Percentiles rank a stretch among this genome's conserved stretches.
Conservation (phyloP, 768 basidiomycete species). For the Russula sp. region DNA sequence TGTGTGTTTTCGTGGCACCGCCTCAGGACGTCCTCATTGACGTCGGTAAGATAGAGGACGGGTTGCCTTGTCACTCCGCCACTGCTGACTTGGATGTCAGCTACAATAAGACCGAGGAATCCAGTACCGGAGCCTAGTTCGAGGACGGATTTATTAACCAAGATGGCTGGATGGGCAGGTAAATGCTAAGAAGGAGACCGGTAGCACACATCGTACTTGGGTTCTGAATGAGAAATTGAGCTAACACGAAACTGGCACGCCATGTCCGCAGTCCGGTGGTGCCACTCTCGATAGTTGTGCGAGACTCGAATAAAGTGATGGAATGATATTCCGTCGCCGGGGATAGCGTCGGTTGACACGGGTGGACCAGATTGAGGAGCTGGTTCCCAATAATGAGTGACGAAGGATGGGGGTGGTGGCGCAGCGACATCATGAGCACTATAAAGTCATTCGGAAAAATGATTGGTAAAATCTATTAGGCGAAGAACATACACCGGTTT, state of each 20-base stretch:
- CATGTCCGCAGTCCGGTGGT: conserved; percentile 81
- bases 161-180: conserved; percentile 39
- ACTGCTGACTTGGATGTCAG: conserved; percentile 49
- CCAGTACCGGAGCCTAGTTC: conserved; percentile 77
- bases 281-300: conserved; percentile 67
- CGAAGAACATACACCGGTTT: conserved; percentile 36
- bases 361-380: neutral
- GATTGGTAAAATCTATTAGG: conserved; percentile 30
- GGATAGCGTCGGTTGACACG: neutral
- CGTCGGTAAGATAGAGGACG: conserved; percentile 50
- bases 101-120: conserved; percentile 65
- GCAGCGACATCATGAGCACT: conserved; percentile 27
- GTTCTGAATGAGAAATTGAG: conserved; percentile 56
- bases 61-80: conserved; percentile 13
- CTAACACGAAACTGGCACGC: conserved; percentile 66
- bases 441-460: conserved; percentile 27
- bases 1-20: conserved; percentile 58
- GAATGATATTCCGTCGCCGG: conserved; percentile 37
- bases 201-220: conserved; percentile 43
- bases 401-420: conserved; percentile 53
- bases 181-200: neutral
- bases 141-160: conserved; percentile 49
- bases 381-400: conserved; percentile 62
- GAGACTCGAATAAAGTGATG: conserved; percentile 68
- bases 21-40: conserved; percentile 57